Percentiles rank a stretch among this genome's conserved stretches.
Conservation (phyloP, 768 basidiomycete genomes). For the Lyophyllum shimeji region DNA sequence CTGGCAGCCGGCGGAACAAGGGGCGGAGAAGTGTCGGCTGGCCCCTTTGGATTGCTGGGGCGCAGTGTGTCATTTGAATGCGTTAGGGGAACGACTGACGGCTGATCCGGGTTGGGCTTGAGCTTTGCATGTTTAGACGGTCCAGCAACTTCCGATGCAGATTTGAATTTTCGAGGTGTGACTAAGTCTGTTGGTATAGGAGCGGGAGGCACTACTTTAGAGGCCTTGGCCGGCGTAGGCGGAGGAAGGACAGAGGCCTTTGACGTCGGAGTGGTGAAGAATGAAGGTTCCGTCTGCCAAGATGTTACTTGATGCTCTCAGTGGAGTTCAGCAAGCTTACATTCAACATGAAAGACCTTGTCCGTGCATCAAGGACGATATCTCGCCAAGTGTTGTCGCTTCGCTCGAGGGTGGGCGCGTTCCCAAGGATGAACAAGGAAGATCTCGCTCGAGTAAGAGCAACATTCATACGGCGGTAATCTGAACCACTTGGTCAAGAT, state of each 20-base stretch:
- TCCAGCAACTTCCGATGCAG: conserved; percentile 2
- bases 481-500: conserved; percentile 29
- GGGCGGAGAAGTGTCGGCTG: background rate
- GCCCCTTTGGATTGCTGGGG: background rate
- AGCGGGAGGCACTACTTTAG: conserved; percentile 6
- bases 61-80: background rate
- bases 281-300: conserved; percentile 24
- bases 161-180: conserved; percentile 18
- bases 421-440: conserved; percentile 91
- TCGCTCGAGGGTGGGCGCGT: conserved; percentile 85
- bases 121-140: conserved; percentile 3
- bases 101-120: background rate
- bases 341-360: conserved; percentile 59
- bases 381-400: conserved; percentile 78
- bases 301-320: background rate
- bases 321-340: conserved; percentile 34
- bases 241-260: conserved; percentile 3
- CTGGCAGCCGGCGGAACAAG: background rate
- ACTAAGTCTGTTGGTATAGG: conserved; percentile 19
- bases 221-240: conserved; percentile 21
- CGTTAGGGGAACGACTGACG: background rate
- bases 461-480: conserved; percentile 95
- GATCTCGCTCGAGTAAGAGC: conserved; percentile 95
- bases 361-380: conserved; percentile 76
- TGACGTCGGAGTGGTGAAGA: conserved; percentile 21